Evolutionary conservation across 169 alveolate species (phyloP), one percentile per base, ranked within the genome.

Genomic region (Plasmodium yoelii): DNA sequence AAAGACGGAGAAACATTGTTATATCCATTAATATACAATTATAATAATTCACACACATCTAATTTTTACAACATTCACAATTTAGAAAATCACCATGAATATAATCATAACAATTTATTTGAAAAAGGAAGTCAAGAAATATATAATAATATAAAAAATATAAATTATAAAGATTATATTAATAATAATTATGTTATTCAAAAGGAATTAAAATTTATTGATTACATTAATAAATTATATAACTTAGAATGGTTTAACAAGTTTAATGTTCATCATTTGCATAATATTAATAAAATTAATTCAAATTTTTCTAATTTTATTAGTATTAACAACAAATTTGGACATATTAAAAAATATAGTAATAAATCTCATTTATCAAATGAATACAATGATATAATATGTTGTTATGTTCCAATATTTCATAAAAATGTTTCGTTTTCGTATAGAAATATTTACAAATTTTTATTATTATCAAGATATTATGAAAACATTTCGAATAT

Each of bases 221-320:
- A 82, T 15, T 82, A 67, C 34, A 67, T 82, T 18, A 82, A 82
- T 34, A 59, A 82, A 15, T 59, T 82, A 67, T 82, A 82, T 42
- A 82, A 59, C 59, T 42, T 67, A 24, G 90, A 82, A 82, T 82
- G 90, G 90, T 82, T 82, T 34, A 67, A 65, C 39, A 82, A 82
- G 57, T 82, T 82, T 53, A 82, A 82, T 82, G 49, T 67, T 19
- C 90, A 82, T 42, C 90, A 82, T 67, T 49, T 82, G 34, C 68
- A 53, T 18, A 82, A 82, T 44, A 68, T 82, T 10, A 51, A 82
- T 60, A 82, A 24, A 67, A 82, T 67, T 18, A 70, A 65, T 1
- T 67, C 90, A 26, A 18, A 61, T 2, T 59, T 56, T 55, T 67
- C 90, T 19, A 67, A 70, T 51, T 82, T 51, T 39, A 82, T 65